Evolutionary conservation across 108 stramenopile genomes (phyloP), one percentile per base, ranked within the genome.

Genomic region (Poteriospumella lacustris): DNA sequence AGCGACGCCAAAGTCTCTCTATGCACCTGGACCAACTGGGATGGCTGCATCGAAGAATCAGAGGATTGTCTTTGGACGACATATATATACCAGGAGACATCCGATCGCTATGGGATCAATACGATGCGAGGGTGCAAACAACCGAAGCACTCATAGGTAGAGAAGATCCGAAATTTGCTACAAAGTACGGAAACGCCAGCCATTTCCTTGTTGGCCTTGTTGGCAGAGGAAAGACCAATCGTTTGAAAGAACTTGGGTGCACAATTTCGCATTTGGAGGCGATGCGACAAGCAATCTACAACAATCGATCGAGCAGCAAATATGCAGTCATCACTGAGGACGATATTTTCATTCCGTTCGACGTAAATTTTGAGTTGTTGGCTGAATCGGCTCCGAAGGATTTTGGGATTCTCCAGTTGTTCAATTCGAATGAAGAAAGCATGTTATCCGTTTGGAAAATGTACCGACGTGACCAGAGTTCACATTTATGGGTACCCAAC

Each of bases 381-480:
- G 60, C 60, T 12, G 5, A 12, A 64, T 12, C 60, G 5, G 60
- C 60, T 34, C 60, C 60, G 9, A 33, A 19, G 28, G 60, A 33
- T 31, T 64, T 64, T 24, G 24, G 12, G 5, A 64, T 64, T 31
- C 36, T 64, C 28, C 60, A 64, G 36, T 24, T 64, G 3, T 64
- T 64, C 31, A 64, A 64, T 64, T 64, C 60, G 28, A 64, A 64
- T 64, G 60, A 64, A 64, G 60, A 24, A 31, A 64, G 60, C 36
- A 64, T 64, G 60, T 9, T 33, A 64, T 64, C 31, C 5, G 28
- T 64, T 9, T 64, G 60, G 60, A 64, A 64, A 64, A 24, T 34
- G 5, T 64, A 64, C 36, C 31, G 28, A 33, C 28, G 5, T 34
- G 9, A 19, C 9, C 33, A 34, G 9, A 24, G 9, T 34, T 34